Evolutionary conservation across 2,329 filamentous ascomycete species (phyloP), one percentile per base, ranked within the genome.

Genomic region (Scedosporium apiospermum): DNA sequence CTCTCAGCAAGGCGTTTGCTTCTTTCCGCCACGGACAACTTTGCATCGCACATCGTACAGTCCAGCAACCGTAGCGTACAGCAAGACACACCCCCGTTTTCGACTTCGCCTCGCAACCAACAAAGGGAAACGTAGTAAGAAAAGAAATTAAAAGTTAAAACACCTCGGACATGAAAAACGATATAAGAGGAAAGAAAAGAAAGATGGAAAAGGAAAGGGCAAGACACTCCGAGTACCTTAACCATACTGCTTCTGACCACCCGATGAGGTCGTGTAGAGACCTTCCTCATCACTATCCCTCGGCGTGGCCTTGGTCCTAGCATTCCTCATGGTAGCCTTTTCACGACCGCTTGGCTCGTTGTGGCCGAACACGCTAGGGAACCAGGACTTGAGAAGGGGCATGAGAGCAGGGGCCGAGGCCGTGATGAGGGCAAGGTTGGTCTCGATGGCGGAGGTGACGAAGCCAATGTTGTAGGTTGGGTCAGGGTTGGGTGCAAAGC

Each of bases 381-480:
- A 71, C 68, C 71, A 73, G 42, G 69, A 64, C 44, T 70, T 67
- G 53, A 73, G 68, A 3, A 76, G 68, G 3, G 74, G 71, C 57
- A 72, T 71, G 6, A 76, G 68, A 12, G 73, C 70, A 4, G 75
- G 74, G 1, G 70, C 69, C 4, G 71, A 75, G 9, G 71, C 72
- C 5, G 72, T 72, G 18, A 76, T 71, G 59, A 77, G 73, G 57
- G 73, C 73, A 0, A 76, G 66, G 58, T 76, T 76, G 34, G 70
- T 70, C 61, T 76, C 74, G 62, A 76, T 66, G 9, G 68, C 68
- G 49, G 70, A 72, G 5, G 69, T 65, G 1, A 70, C 69, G 58
- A 74, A 72, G 9, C 70, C 70, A 2, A 76, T 67, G 62, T 69
- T 67, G 66, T 70, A 72, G 63, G 66, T 72, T 41, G 62, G 63